Conservation (phyloP, 1,139 yeast genomes). For the Ogataea hybrid region DNA sequence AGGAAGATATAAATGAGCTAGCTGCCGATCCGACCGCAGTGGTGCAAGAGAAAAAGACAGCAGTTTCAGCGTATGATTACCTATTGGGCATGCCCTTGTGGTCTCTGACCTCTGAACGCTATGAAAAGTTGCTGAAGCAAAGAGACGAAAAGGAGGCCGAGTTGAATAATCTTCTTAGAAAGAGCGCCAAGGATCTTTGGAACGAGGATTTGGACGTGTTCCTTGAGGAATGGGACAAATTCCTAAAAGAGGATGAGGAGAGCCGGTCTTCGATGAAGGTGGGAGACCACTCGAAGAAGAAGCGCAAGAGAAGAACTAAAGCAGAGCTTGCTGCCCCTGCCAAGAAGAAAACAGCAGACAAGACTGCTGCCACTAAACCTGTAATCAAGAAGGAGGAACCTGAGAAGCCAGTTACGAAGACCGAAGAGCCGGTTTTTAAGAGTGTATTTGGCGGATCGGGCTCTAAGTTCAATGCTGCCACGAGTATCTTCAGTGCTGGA, state of each 20-base stretch:
- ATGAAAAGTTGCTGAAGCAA: conserved; percentile 73
- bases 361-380: neutral
- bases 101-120: conserved; percentile 89
- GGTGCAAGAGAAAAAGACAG: conserved; percentile 41
- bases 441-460: conserved; percentile 26
- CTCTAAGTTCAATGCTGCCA: conserved; percentile 26
- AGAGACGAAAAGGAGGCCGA: conserved; percentile 71
- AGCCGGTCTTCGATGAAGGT: conserved; percentile 28
- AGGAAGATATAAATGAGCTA: conserved; percentile 34
- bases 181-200: conserved; percentile 90
- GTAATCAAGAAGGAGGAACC: conserved; percentile 11
- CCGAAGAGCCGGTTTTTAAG: conserved; percentile 21
- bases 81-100: conserved; percentile 87
- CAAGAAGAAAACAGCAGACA: conserved; percentile 10
- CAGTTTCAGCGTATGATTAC: conserved; percentile 66
- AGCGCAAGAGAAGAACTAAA: conserved; percentile 23
- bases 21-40: conserved; percentile 34
- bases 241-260: conserved; percentile 53
- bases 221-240: conserved; percentile 61
- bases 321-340: conserved; percentile 9
- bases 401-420: neutral
- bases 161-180: conserved; percentile 60
- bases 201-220: conserved; percentile 75
- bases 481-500: conserved; percentile 25
- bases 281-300: conserved; percentile 15